phyloP scores from a whole-genome alignment of 2,329 filamentous ascomycete species.

The Xylaria sp. region DNA sequence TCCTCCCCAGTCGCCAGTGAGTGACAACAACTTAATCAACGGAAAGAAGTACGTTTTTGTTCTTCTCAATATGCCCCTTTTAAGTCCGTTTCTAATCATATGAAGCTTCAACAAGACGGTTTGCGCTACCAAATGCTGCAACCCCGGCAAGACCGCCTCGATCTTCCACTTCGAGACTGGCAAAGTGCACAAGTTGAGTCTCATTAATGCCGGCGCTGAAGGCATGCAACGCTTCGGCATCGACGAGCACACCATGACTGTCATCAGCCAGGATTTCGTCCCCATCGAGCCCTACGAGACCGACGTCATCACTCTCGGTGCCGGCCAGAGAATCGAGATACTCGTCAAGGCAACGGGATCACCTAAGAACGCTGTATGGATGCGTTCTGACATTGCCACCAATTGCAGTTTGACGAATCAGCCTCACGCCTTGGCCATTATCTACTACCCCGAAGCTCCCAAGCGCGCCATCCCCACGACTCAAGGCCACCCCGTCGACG shows the following conservation, averaged over 20 bases:
- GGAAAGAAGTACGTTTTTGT: background rate
- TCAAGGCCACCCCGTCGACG: background rate
- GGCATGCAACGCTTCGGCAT: constrained; percentile 38
- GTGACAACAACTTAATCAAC: background rate
- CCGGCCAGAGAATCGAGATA: constrained; percentile 38
- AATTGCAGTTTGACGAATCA: constrained; percentile 34
- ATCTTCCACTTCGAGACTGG: background rate
- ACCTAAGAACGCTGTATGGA: background rate
- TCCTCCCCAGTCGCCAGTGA: background rate
- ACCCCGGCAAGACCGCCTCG: background rate
- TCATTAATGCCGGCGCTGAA: background rate
- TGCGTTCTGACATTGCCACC: background rate
- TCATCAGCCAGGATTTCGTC: constrained; percentile 51
- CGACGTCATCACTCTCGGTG: constrained; percentile 33
- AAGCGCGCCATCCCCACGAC: background rate
- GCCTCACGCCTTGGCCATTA: constrained; percentile 22
- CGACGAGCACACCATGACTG: constrained; percentile 48
- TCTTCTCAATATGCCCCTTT: background rate
- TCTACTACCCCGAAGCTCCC: background rate
- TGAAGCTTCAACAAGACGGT: background rate
- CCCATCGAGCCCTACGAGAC: constrained; percentile 49
- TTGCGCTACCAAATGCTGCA: background rate
- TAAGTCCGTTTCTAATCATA: background rate
- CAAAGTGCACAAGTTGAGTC: background rate
- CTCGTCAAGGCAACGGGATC: background rate